Percentiles rank a stretch among this genome's conserved stretches.
phyloP scores from a whole-genome alignment of 257 asterid species.

The Thymus mandschuricus region DNA sequence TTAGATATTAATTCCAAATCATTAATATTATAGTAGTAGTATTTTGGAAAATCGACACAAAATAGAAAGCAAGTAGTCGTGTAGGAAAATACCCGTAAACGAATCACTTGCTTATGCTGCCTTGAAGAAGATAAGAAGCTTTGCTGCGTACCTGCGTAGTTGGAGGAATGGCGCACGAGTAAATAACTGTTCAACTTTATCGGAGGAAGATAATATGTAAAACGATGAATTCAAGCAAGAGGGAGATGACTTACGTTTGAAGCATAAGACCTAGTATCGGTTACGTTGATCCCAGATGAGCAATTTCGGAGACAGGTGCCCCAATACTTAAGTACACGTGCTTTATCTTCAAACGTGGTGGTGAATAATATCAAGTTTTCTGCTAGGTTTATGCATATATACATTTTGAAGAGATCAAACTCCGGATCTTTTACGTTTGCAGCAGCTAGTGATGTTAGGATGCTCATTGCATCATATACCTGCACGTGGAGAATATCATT shows the following conservation, averaged over 20 bases:
- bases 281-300: conserved; percentile 71
- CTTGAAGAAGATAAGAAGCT: conserved; percentile 93
- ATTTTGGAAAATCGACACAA: too few species aligned
- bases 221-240: neutral
- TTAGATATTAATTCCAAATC: too few species aligned
- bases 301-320: conserved; percentile 64
- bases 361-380: conserved; percentile 77
- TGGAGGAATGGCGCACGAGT: neutral
- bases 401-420: conserved; percentile 73
- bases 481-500: conserved; percentile 35
- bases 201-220: neutral
- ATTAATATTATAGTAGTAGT: too few species aligned
- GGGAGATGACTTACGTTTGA: conserved; percentile 56
- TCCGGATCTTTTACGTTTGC: conserved; percentile 70
- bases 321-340: conserved; percentile 61
- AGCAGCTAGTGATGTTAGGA: conserved; percentile 56
- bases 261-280: conserved; percentile 87
- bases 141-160: conserved; percentile 81
- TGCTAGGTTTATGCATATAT: conserved; percentile 65
- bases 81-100: too few species aligned
- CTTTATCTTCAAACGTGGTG: conserved; percentile 46
- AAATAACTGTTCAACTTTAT: too few species aligned
- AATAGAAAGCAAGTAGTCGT: too few species aligned
- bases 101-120: conserved; percentile 50
- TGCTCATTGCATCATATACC: conserved; percentile 61